A percentile compares a stretch with the other conserved stretches of the same genome.
These are phyloP conservation scores for Lycium barbarum DNA, from an alignment of 257 asterid genomes.

Conservation along the genomic window DNA sequence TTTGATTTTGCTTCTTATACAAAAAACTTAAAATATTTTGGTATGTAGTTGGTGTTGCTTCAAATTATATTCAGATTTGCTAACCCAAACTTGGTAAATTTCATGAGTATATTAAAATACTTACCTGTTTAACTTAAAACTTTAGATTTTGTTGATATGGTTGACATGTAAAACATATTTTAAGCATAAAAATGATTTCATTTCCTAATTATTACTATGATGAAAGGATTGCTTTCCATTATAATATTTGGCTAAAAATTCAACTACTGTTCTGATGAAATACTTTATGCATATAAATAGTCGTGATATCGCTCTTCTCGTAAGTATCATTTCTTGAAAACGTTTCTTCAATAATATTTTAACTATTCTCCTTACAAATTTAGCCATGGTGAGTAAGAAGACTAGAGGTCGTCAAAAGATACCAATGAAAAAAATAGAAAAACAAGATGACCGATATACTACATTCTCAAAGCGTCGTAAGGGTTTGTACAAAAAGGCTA, in stretches of 20 bases:
- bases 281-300: not conserved
- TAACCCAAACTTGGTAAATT: not conserved
- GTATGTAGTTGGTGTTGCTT: not conserved
- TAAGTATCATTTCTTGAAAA: not conserved
- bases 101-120: not conserved
- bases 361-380: not conserved
- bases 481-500: slow-evolving; percentile 35
- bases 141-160: not conserved
- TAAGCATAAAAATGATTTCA: not conserved
- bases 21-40: not conserved
- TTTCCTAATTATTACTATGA: not conserved
- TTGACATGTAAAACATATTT: not conserved
- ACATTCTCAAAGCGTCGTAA: slow-evolving; percentile 48
- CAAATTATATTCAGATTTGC: not conserved
- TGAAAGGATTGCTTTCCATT: not conserved
- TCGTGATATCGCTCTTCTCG: not conserved
- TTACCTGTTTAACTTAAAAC: not conserved
- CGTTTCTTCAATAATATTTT: not conserved
- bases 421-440: slow-evolving; percentile 33
- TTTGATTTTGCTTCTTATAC: not conserved
- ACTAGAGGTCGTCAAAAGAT: slow-evolving; percentile 48
- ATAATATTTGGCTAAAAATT: not conserved
- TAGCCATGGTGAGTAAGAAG: slow-evolving; percentile 34
- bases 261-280: not conserved
- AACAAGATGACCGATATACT: slow-evolving; percentile 36